Conservation (phyloP, 2,329 filamentous ascomycete genomes). For the Paradendryphiella salina region DNA sequence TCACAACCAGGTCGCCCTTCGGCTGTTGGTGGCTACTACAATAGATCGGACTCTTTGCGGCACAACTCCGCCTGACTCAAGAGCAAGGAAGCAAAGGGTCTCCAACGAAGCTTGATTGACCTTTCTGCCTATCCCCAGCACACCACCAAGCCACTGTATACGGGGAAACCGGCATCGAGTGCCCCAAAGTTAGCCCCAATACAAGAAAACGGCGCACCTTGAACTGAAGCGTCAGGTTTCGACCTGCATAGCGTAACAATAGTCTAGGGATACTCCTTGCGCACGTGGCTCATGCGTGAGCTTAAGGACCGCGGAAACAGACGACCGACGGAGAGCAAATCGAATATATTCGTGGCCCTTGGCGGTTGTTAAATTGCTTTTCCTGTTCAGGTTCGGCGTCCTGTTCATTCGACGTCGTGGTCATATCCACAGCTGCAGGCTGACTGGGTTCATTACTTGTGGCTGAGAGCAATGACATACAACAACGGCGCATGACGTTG, state of each 20-base stretch:
- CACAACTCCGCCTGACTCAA: background rate
- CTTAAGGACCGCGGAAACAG: background rate
- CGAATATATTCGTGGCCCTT: conserved; percentile 4
- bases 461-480: background rate
- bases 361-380: conserved; percentile 11
- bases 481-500: background rate
- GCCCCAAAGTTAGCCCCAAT: background rate
- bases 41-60: background rate
- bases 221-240: background rate
- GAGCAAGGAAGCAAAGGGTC: conserved; percentile 2
- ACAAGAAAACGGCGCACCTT: conserved; percentile 3
- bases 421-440: conserved; percentile 1
- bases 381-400: conserved; percentile 5
- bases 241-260: background rate
- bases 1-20: conserved; percentile 1
- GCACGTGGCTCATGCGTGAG: too few species aligned
- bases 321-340: background rate
- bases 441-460: background rate
- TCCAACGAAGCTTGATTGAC: conserved; percentile 1
- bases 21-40: background rate
- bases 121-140: conserved; percentile 1
- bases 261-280: background rate
- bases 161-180: background rate
- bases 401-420: conserved; percentile 3
- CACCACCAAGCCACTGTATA: background rate